A percentile compares a stretch with the other conserved stretches of the same genome.
These are phyloP conservation scores for Petunia axillaris DNA, from an alignment of 257 asterid genomes.

Conservation along the genomic window DNA sequence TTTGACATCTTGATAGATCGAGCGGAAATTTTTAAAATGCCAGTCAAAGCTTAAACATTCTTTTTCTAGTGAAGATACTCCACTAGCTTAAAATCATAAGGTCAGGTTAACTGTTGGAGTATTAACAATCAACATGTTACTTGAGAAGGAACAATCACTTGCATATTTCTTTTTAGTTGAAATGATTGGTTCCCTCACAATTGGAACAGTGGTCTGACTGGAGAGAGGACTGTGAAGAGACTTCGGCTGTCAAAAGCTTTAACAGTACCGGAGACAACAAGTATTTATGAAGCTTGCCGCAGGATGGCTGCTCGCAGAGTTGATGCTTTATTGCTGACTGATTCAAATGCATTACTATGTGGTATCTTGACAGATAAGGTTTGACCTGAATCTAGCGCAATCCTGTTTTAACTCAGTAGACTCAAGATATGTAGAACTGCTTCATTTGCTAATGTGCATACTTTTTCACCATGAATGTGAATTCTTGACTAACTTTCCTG, in stretches of 20 bases:
- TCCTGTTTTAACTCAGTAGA: background rate
- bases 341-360: conserved; percentile 86
- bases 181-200: conserved; percentile 24
- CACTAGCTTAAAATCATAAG: background rate
- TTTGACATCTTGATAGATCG: background rate
- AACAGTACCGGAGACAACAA: conserved; percentile 82
- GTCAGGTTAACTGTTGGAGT: background rate
- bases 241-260: conserved; percentile 84
- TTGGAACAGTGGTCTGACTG: conserved; percentile 70
- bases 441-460: background rate
- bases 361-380: conserved; percentile 98
- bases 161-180: background rate
- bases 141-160: background rate
- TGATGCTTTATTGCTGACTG: conserved; percentile 88
- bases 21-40: background rate
- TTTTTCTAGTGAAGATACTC: background rate
- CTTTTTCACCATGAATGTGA: background rate
- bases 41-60: background rate
- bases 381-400: background rate
- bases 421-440: background rate
- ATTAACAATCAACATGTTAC: background rate
- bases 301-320: conserved; percentile 88
- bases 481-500: background rate
- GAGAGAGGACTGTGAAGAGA: conserved; percentile 93
- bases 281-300: conserved; percentile 77